Base-by-base conservation (phyloP, 441 rosid species). In the Erodium moschatum region DNA sequence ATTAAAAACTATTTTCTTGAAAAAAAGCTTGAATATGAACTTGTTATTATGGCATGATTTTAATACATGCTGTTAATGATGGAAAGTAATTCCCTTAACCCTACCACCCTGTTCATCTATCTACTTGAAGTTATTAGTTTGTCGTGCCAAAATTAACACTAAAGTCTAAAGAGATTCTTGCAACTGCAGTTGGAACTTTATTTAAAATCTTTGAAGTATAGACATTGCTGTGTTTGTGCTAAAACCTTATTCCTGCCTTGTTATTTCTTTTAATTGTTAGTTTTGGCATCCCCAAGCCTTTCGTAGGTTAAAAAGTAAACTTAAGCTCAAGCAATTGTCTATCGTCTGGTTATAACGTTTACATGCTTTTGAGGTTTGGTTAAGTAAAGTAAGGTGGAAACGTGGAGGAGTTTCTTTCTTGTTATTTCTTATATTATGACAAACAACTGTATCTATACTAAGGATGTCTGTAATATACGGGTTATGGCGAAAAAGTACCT, bases 21-120 rank as follows among this genome's bases (percentile, higher is more conserved):
- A 48, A 48, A 15, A 3, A 6, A 12, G n/a, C n/a, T 7, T 44
- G 66, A 20, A 16, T 5, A 20, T 64, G 42, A 60, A 61, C 42
- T 74, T 67, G 29, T 3, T 31, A 42, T 56, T 9, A 8, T 61
- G 31, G n/a, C 60, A 5, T 71, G 33, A 58, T 4, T 60, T 44
- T 2, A 40, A 19, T 48, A 16, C 42, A 40, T 42, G n/a, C 56
- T 50, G 56, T n/a, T 13, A n/a, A 50, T 50, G 56, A 50, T 13
- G 12, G 56, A 15, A 2, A 0, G 2, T 50, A 5, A 50, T 13
- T 62, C 11, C 12, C 21, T n/a, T n/a, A 10, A 15, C 48, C 54
- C 8, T 29, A 9, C 66, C 19, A 54, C n/a, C 10, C 29, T 24
- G 7, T 7, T 16, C 48, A 46, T 0, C 16, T 15, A 13, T 50